phyloP scores from a whole-genome alignment of 208 protist genomes.

The Leishmania gerbilli region DNA sequence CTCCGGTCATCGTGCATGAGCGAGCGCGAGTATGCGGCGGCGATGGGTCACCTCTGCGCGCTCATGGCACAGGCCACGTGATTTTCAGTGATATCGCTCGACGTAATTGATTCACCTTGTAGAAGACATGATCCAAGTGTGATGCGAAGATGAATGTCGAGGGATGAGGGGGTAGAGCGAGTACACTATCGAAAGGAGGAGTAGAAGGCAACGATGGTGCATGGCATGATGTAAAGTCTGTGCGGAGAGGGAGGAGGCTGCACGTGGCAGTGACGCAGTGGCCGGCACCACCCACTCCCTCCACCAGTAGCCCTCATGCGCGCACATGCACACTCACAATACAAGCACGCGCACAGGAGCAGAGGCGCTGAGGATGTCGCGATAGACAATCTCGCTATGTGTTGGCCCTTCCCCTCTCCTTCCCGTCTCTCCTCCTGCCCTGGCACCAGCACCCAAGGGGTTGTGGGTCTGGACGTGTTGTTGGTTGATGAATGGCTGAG shows the following conservation, averaged over 20 bases:
- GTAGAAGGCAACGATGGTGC: neutral
- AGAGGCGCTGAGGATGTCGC: neutral
- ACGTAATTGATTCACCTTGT: neutral
- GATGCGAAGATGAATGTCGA: neutral
- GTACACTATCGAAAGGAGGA: neutral
- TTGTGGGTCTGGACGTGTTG: neutral
- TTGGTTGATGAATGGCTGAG: neutral
- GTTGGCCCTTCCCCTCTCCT: neutral
- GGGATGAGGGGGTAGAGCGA: neutral
- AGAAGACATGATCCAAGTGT: neutral
- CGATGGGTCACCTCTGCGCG: conserved; percentile 29
- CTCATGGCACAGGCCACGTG: conserved; percentile 41
- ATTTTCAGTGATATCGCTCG: neutral
- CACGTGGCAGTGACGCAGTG: neutral
- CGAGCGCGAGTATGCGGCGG: conserved; percentile 32
- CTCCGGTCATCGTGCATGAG: conserved; percentile 10
- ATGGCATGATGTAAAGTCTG: neutral
- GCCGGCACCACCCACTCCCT: neutral
- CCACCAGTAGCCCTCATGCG: neutral
- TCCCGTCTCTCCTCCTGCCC: neutral
- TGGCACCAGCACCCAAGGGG: neutral
- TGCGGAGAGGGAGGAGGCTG: neutral
- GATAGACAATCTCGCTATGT: neutral
- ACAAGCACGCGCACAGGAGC: neutral
- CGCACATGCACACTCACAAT: neutral